Base-by-base conservation (phyloP, 805 yeast genomes). In the Ogataea haglerorum region DNA sequence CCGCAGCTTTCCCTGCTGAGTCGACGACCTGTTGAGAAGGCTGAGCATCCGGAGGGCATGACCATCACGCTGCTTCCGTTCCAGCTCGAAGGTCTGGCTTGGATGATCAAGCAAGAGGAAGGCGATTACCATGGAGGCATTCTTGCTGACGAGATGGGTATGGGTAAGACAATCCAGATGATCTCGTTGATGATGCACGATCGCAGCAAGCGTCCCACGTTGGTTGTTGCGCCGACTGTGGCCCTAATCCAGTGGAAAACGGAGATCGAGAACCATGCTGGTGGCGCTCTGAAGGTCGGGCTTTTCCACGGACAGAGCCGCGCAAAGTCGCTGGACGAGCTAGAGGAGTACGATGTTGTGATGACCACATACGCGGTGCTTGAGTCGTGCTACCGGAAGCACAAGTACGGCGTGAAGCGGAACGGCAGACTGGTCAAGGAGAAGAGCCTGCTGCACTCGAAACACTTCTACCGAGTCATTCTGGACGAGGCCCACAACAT, bases 71-170 rank as follows among this genome's bases (percentile, higher is more conserved):
- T 93, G 27, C 68, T 93, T 21, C 98, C 97, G 1, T 93, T 93
- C 64, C 99, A 93, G 64, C 68, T 78, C 12, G 99, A 93, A 67
- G 99, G 99, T 14, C 68, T 93, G 34, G 76, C 84, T 54, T 93
- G 99, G 99, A 72, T 93, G 45, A 52, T 76, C 10, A 72, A 78
- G 35, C 98, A 91, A 64, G 98, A 91, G 57, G 80, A 79, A 16
- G 72, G 85, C 17, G 73, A 70, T 30, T 91, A 84, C 61, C 71
- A 75, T 12, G 99, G 99, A 18, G 99, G 98, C 12, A 82, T 93
- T 8, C 68, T 93, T 34, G 98, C 99, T 5, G 99, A 93, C 68
- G 99, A 93, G 64, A 93, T 93, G 99, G 99, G 99, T 26, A 91
- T 93, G 98, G 99, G 99, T 48, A 93, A 93, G 56, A 93, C 99